phyloP scores from a whole-genome alignment of 2,329 filamentous ascomycete genomes.

The Talaromyces sp. region DNA sequence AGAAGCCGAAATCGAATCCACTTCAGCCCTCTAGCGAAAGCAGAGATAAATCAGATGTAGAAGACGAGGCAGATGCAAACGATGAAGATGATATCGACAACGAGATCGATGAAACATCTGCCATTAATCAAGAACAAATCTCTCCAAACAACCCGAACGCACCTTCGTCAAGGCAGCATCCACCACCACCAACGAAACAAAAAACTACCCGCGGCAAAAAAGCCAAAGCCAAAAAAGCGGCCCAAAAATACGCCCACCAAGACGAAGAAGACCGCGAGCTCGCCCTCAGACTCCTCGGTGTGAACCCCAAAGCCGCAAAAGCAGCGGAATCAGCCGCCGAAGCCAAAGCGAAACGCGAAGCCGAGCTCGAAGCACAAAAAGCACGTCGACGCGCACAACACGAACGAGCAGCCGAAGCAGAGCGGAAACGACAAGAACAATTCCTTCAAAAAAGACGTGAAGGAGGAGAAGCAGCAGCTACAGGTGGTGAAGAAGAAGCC shows the following conservation, averaged over 20 bases:
- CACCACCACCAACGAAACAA: constrained; percentile 17
- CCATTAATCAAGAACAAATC: background rate
- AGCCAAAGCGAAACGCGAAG: constrained; percentile 66
- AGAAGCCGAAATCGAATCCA: constrained; percentile 13
- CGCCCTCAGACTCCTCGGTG: constrained; percentile 83
- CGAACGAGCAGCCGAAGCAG: constrained; percentile 64
- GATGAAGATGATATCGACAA: constrained; percentile 3
- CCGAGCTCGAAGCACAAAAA: constrained; percentile 66
- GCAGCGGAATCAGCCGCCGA: constrained; percentile 56
- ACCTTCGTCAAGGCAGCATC: background rate
- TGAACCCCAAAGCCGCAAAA: constrained; percentile 57
- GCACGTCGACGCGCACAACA: constrained; percentile 78
- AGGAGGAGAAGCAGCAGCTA: constrained; percentile 51
- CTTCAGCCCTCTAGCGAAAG: constrained; percentile 19
- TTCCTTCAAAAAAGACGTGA: constrained; percentile 61
- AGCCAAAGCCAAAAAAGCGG: constrained; percentile 80
- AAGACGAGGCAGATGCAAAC: constrained; percentile 31
- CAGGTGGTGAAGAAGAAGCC: constrained; percentile 42
- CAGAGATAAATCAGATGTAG: constrained; percentile 1
- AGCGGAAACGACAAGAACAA: constrained; percentile 65
- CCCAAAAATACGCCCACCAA: constrained; percentile 86
- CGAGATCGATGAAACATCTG: constrained; percentile 3
- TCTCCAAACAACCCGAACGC: background rate
- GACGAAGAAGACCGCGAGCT: constrained; percentile 88
- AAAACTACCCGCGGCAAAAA: constrained; percentile 62